A percentile compares a stretch with the other conserved stretches of the same genome.
phyloP scores from a whole-genome alignment of 192 early-diverging fungal genomes.

The Bifiguratus adelaidae region DNA sequence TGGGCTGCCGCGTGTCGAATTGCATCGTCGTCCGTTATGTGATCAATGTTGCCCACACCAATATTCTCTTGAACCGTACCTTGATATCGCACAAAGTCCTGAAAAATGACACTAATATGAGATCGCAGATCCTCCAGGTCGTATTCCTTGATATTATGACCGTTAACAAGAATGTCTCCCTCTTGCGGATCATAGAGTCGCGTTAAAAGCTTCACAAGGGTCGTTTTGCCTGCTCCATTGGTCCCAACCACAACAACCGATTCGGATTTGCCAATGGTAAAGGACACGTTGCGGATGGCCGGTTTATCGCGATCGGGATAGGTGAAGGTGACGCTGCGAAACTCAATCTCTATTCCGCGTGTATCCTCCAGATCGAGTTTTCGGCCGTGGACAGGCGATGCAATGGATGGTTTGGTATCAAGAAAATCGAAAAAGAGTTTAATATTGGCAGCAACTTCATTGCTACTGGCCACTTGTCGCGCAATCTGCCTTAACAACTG shows the following conservation, averaged over 20 bases:
- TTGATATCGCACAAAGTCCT: conserved; percentile 14
- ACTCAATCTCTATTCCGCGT: background rate
- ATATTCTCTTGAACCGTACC: background rate
- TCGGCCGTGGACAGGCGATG: background rate
- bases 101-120: conserved; percentile 73
- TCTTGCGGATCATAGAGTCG: conserved; percentile 75
- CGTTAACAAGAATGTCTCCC: conserved; percentile 70
- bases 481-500: background rate
- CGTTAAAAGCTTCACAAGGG: conserved; percentile 70
- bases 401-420: background rate
- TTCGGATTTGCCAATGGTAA: conserved; percentile 70
- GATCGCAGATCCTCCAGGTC: conserved; percentile 57
- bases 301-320: conserved; percentile 17
- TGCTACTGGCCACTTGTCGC: background rate
- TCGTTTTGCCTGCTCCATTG: conserved; percentile 76
- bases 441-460: background rate
- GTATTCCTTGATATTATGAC: conserved; percentile 57
- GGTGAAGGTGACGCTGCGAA: background rate
- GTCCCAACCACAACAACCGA: conserved; percentile 82
- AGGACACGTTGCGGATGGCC: conserved; percentile 48
- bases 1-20: conserved; percentile 42
- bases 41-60: conserved; percentile 35
- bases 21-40: conserved; percentile 80
- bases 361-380: background rate
- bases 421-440: background rate